phyloP scores from a whole-genome alignment of 495 filamentous ascomycete genomes.

The Parathielavia appendiculata region DNA sequence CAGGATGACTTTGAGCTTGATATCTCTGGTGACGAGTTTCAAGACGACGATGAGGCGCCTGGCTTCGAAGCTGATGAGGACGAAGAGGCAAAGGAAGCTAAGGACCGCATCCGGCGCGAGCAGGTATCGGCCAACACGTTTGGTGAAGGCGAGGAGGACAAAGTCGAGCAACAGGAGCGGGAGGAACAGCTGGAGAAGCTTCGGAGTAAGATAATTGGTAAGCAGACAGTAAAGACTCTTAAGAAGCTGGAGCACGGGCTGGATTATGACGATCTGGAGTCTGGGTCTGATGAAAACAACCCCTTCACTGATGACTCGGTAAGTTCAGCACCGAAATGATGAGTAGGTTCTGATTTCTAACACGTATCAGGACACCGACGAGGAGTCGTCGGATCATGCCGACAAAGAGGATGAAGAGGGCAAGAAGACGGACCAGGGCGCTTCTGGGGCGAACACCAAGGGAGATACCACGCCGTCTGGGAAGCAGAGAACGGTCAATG shows the following conservation, averaged over 20 bases:
- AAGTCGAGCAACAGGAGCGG: conserved; percentile 75
- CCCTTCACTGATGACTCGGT: conserved; percentile 55
- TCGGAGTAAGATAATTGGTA: conserved; percentile 62
- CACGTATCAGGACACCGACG: conserved; percentile 33
- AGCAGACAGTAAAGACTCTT: conserved; percentile 70
- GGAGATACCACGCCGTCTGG: conserved; percentile 72
- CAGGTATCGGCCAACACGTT: conserved; percentile 84
- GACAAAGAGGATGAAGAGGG: conserved; percentile 68
- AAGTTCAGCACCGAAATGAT: conserved; percentile 16
- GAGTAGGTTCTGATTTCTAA: conserved; percentile 30
- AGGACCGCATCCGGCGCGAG: conserved; percentile 79
- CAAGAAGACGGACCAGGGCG: conserved; percentile 62
- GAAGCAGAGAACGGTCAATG: conserved; percentile 45
- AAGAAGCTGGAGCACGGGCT: conserved; percentile 78
- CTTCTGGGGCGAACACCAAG: conserved; percentile 60
- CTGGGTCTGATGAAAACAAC: conserved; percentile 48
- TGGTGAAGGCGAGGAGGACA: conserved; percentile 74
- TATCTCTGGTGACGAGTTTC: conserved; percentile 46
- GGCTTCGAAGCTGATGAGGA: conserved; percentile 72
- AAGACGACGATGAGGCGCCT: conserved; percentile 81
- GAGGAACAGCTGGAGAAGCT: conserved; percentile 64
- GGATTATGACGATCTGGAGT: conserved; percentile 75
- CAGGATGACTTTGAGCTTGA: conserved; percentile 57
- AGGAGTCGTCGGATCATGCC: conserved; percentile 45
- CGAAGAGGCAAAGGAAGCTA: conserved; percentile 81